These are phyloP conservation scores for Suillus luteus DNA, from an alignment of 768 basidiomycete species.

Conservation along the genomic window DNA sequence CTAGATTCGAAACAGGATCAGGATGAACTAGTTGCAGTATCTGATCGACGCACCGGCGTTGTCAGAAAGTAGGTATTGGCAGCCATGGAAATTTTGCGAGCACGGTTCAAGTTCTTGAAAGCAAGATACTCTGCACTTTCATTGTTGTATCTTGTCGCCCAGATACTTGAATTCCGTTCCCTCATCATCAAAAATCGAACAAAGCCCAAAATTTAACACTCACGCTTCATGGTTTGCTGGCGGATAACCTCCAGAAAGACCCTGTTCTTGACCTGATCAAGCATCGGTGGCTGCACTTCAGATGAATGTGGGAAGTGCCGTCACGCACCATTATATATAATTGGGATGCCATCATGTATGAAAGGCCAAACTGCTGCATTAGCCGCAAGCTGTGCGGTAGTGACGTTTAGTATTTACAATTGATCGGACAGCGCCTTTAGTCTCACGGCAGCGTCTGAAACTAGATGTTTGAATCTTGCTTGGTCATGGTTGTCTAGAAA, in stretches of 20 bases:
- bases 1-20: conserved; percentile 29
- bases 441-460: conserved; percentile 44
- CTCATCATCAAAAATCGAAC: neutral
- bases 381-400: conserved; percentile 35
- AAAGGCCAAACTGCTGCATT: conserved; percentile 55
- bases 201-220: conserved; percentile 8
- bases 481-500: conserved; percentile 61
- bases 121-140: conserved; percentile 51
- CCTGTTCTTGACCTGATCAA: conserved; percentile 48
- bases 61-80: conserved; percentile 46
- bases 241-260: conserved; percentile 44
- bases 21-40: neutral
- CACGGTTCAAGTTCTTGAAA: conserved; percentile 51
- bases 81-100: conserved; percentile 50
- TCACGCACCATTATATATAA: conserved; percentile 47
- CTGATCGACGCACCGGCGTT: conserved; percentile 41
- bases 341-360: conserved; percentile 52
- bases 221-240: conserved; percentile 56
- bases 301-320: neutral
- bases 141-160: conserved; percentile 57
- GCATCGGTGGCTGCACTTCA: neutral
- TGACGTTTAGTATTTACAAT: neutral
- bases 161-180: conserved; percentile 43
- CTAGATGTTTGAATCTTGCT: conserved; percentile 47
- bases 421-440: no score